These are phyloP conservation scores for Annulohypoxylon moriforme DNA, from an alignment of 495 filamentous ascomycete species.

Conservation along the genomic window DNA sequence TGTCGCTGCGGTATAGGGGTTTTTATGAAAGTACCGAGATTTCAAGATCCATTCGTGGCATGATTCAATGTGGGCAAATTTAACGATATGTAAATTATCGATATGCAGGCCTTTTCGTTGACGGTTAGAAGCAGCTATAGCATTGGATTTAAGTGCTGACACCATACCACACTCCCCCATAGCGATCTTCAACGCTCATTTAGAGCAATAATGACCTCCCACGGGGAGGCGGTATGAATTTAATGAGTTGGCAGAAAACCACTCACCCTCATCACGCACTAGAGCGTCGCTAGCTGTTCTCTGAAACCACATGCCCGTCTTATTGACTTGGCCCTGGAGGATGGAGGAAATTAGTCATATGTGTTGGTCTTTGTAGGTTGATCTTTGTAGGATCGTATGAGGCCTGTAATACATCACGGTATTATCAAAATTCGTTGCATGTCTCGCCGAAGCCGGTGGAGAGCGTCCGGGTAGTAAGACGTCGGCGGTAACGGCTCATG, in stretches of 20 bases:
- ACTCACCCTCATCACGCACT: neutral
- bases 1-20: neutral
- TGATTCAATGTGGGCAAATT: constrained; percentile 3
- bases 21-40: constrained; percentile 3
- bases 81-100: neutral
- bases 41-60: neutral
- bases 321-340: constrained; percentile 1
- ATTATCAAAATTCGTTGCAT: constrained; percentile 10
- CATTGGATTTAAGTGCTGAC: neutral
- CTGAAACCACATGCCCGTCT: neutral
- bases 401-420: constrained; percentile 7
- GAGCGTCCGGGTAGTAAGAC: neutral
- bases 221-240: neutral
- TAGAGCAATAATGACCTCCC: neutral
- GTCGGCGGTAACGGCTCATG: constrained; percentile 1
- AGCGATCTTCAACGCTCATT: neutral
- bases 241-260: neutral
- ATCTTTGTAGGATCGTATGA: constrained; percentile 2
- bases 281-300: neutral
- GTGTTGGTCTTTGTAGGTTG: neutral
- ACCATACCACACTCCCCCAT: neutral
- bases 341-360: constrained; percentile 1
- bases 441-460: constrained; percentile 13
- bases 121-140: neutral
- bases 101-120: neutral